Evolutionary conservation across 2,329 filamentous ascomycete species (phyloP).

Genomic region (Epichloe typhina): DNA sequence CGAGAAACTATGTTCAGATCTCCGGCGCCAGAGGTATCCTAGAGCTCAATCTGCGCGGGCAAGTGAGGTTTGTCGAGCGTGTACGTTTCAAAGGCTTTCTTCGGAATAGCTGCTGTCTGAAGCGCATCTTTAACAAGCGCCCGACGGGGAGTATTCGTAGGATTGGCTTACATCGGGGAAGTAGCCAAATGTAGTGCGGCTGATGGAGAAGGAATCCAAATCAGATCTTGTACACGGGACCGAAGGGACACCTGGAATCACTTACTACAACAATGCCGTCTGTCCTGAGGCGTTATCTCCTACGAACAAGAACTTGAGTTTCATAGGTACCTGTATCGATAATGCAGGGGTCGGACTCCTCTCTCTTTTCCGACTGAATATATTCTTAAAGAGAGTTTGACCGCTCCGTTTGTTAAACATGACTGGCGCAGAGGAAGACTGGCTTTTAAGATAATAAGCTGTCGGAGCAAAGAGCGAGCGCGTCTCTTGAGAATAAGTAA

Average conservation of each 20-base stretch:
- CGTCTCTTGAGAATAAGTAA: neutral
- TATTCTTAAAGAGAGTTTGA: neutral
- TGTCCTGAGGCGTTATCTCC: slow-evolving; percentile 20
- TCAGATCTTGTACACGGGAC: neutral
- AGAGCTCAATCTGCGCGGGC: slow-evolving; percentile 21
- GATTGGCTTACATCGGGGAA: slow-evolving; percentile 22
- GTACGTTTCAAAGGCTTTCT: slow-evolving; percentile 24
- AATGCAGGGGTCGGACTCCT: slow-evolving; percentile 6
- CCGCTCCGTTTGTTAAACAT: neutral
- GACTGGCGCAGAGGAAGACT: neutral
- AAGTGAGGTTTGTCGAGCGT: slow-evolving; percentile 13
- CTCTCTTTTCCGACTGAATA: slow-evolving; percentile 10
- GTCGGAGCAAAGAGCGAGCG: neutral
- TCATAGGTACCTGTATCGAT: slow-evolving; percentile 3
- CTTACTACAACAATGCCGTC: slow-evolving; percentile 26
- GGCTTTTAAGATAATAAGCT: neutral
- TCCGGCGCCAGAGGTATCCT: slow-evolving; percentile 27
- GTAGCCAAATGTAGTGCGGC: slow-evolving; percentile 23
- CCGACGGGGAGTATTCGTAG: neutral
- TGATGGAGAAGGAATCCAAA: slow-evolving; percentile 3
- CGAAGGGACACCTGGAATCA: neutral
- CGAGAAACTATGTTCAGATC: slow-evolving; percentile 22
- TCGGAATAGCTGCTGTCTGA: slow-evolving; percentile 19
- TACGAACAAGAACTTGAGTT: slow-evolving; percentile 24
- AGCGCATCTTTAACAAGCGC: neutral